phyloP scores from a whole-genome alignment of 1,284 basidiomycete species.

The Waitea zeae region DNA sequence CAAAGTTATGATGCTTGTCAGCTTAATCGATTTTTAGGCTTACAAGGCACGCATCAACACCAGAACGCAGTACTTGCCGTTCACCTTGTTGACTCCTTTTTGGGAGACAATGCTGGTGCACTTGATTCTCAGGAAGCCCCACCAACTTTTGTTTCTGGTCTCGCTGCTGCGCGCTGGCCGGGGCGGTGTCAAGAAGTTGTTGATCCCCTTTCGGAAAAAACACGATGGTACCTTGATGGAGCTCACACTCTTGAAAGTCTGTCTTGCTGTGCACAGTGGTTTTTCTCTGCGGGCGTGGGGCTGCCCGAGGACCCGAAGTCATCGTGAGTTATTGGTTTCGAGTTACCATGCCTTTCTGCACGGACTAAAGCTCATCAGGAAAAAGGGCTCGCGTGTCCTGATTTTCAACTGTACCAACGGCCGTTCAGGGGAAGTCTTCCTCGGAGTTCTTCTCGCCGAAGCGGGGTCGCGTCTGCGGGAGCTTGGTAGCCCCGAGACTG shows the following conservation, averaged over 20 bases:
- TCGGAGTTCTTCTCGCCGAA: constrained; percentile 39
- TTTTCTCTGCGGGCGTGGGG: constrained; percentile 34
- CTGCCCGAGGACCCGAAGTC: constrained; percentile 14
- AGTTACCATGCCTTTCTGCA: no score
- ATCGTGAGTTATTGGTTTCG: no score
- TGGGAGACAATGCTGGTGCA: constrained; percentile 21
- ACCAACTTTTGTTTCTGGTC: constrained; percentile 25
- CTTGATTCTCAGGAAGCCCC: constrained; percentile 10
- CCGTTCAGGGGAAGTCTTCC: constrained; percentile 62
- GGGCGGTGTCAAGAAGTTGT: constrained; percentile 85
- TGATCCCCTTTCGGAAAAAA: constrained; percentile 38
- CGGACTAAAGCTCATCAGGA: no score
- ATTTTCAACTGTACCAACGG: constrained; percentile 96
- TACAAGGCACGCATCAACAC: constrained; percentile 80
- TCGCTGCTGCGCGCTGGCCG: constrained; percentile 75
- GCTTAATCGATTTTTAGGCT: no score
- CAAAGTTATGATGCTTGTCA: no score
- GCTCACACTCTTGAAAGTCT: constrained; percentile 92
- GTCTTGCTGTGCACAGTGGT: constrained; percentile 80
- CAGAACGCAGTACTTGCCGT: constrained; percentile 87
- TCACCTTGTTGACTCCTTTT: constrained; percentile 54
- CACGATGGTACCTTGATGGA: constrained; percentile 88
- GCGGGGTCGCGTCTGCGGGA: constrained; percentile 28
- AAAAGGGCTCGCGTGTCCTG: constrained; percentile 47
- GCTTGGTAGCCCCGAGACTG: no score